phyloP scores from a whole-genome alignment of 305 asterid genomes.

The Fraxinus albicans region DNA sequence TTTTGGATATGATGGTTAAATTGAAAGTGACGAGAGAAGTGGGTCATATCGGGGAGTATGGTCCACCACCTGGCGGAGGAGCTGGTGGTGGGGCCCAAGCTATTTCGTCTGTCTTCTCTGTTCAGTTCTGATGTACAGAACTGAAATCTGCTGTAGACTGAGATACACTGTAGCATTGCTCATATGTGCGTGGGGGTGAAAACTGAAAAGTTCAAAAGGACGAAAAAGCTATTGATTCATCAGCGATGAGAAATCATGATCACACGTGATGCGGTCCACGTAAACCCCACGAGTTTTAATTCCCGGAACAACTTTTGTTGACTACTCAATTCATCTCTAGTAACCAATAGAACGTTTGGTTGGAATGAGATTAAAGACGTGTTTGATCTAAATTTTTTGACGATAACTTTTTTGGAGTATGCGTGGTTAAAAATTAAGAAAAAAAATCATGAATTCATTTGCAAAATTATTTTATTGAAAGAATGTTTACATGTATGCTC shows the following conservation, averaged over 20 bases:
- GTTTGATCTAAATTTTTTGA: not conserved
- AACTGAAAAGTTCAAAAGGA: not conserved
- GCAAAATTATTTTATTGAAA: no score
- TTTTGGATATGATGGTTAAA: slow-evolving; percentile 17
- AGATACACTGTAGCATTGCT: slow-evolving; percentile 23
- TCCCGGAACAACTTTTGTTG: not conserved
- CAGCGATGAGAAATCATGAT: not conserved
- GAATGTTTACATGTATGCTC: not conserved
- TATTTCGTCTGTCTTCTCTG: slow-evolving; percentile 29
- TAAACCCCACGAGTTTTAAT: not conserved
- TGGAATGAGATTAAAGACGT: not conserved
- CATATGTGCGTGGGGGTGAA: slow-evolving; percentile 13
- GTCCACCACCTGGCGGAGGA: slow-evolving; percentile 32
- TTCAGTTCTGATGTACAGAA: not conserved
- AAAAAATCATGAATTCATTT: no score
- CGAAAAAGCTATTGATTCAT: not conserved
- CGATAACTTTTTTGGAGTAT: not conserved
- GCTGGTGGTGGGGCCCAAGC: slow-evolving; percentile 40
- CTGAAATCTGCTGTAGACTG: slow-evolving; percentile 29
- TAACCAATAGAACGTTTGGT: not conserved
- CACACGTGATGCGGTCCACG: not conserved
- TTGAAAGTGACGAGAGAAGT: slow-evolving; percentile 32
- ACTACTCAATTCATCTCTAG: not conserved
- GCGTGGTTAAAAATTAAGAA: no score
- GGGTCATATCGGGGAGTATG: slow-evolving; percentile 30